Conservation (phyloP, 495 filamentous ascomycete species). For the Tetracladium setigerum region DNA sequence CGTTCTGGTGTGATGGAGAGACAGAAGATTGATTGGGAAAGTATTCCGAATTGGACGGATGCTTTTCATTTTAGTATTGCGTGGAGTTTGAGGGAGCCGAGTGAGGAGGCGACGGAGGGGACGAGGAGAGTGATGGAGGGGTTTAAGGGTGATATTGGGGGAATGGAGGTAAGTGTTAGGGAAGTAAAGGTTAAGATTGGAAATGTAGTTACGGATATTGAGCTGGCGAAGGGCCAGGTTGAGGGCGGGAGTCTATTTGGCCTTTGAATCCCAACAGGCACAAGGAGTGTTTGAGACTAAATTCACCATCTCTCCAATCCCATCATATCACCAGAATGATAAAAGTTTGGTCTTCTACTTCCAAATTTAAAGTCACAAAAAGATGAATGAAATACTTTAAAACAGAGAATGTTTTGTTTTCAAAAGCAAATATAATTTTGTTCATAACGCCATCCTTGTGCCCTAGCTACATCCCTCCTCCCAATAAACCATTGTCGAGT, state of each 20-base stretch:
- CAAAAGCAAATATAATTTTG: no score
- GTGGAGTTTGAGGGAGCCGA: conserved; percentile 54
- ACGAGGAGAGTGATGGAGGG: conserved; percentile 24
- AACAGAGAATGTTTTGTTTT: no score
- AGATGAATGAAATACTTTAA: no score
- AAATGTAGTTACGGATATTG: conserved; percentile 55
- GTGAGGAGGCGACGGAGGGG: conserved; percentile 25
- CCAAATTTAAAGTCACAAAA: no score
- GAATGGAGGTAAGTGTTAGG: conserved; percentile 33
- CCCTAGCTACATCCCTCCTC: no score
- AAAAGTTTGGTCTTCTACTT: no score
- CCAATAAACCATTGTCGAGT: no score
- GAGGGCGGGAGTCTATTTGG: conserved; percentile 15
- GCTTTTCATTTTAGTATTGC: conserved; percentile 79
- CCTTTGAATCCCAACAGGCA: background rate
- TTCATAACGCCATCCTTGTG: no score
- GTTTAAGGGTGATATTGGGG: conserved; percentile 10
- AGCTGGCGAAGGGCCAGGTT: conserved; percentile 28
- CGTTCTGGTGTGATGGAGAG: background rate
- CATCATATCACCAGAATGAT: no score
- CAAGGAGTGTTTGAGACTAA: no score
- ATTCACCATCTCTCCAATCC: no score
- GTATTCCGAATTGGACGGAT: conserved; percentile 31
- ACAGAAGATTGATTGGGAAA: conserved; percentile 1
- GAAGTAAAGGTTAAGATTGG: conserved; percentile 72